phyloP scores from a whole-genome alignment of 305 asterid genomes.

The Striga hermonthica region DNA sequence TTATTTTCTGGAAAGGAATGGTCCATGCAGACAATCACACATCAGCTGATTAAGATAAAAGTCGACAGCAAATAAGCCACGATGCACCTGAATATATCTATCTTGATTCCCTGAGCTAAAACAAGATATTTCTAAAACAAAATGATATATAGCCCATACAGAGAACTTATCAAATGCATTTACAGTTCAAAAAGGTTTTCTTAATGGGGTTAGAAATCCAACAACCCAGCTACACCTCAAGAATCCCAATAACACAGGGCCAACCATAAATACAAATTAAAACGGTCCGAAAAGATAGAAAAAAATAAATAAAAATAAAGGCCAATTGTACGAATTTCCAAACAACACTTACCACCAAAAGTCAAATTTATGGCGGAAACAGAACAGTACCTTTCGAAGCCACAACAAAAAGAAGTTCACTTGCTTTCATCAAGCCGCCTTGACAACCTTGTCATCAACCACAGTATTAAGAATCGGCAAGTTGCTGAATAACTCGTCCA shows the following conservation, averaged over 20 bases:
- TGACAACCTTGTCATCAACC: constrained; percentile 51
- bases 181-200: too few species aligned
- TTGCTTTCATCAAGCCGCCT: constrained; percentile 48
- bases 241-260: background rate
- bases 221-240: background rate
- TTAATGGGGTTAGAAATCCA: background rate
- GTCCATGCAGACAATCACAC: background rate
- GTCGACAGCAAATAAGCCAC: too few species aligned
- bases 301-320: constrained; percentile 20
- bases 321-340: constrained; percentile 16
- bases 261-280: background rate
- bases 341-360: constrained; percentile 34
- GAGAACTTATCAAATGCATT: background rate
- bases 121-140: too few species aligned
- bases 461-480: constrained; percentile 62
- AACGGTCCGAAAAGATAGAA: constrained; percentile 14
- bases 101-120: too few species aligned
- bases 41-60: background rate
- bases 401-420: constrained; percentile 8
- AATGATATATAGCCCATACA: too few species aligned
- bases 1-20: background rate
- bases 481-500: constrained; percentile 72
- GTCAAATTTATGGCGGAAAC: constrained; percentile 17
- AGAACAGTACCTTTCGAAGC: background rate
- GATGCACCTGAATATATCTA: too few species aligned